Evolutionary conservation across 768 basidiomycete species (phyloP), one percentile per base, ranked within the genome.

Genomic region (Tulasnella sp.): DNA sequence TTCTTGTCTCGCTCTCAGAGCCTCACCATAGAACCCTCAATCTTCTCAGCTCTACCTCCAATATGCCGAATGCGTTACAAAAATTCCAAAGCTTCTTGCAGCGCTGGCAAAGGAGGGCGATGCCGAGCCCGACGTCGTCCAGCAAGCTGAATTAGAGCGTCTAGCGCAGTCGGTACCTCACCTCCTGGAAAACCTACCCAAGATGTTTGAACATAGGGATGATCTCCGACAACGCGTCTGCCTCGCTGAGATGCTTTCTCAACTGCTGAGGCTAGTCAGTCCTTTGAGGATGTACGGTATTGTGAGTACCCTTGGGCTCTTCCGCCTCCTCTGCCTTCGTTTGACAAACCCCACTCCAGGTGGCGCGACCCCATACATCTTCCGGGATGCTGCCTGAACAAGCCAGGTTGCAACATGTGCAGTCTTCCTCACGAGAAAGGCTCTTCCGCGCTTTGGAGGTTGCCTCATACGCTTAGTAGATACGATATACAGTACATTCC

Each of bases 161-260:
- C 83, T 93, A 15, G 82, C 86, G 0, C 87, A 89, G 52, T 84
- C 84, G 29, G 85, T 91, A 64, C 91, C 92, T 1, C 89, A 86
- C 79, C 84, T 93, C 38, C 89, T 95, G 74, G 86, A 85, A 3
- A 82, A 90, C 37, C 83, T 94, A 1, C 92, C 93, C 0, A 90
- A 92, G 78, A 85, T 93, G 5, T 83, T 93, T 37, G 85, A 84
- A 74, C 85, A 91, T 71, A 84, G 85, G n/a, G 82, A 83, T 52
- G 89, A 93, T 79, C 82, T 86, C n/a, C 85, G 90, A 72, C 91
- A 93, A 82, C 87, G 84, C 74, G 90, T 90, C 12, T 92, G 92
- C 5, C 80, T 92, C 67, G 87, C 90, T 36, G 89, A 90, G 79
- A 94, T 94, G 91, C 87, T 90, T 68, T 84, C 87, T 2, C 85